Conservation (phyloP, 2,329 filamentous ascomycete species). For the Sarocladium brachiariae region DNA sequence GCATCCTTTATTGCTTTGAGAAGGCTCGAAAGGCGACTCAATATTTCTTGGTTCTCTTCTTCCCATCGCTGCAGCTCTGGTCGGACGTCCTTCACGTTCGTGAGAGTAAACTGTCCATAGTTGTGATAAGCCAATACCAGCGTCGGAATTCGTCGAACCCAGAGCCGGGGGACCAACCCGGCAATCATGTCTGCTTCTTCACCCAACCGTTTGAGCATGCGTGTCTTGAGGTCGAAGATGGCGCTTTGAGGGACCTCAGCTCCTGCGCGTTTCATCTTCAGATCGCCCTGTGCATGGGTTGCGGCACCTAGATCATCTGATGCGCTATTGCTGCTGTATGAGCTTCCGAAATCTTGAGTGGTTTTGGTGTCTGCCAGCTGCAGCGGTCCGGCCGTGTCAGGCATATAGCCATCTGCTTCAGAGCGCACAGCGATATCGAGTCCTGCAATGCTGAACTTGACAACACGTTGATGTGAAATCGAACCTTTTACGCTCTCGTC, state of each 20-base stretch:
- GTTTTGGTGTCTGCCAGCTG: no score
- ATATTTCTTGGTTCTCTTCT: constrained; percentile 15
- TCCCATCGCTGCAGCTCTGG: constrained; percentile 25
- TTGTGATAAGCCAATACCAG: constrained; percentile 30
- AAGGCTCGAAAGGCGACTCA: constrained; percentile 18
- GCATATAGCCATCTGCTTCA: constrained; percentile 50
- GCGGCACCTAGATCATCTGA: no score
- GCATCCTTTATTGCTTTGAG: constrained; percentile 16
- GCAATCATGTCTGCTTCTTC: constrained; percentile 19
- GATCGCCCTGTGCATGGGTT: not conserved
- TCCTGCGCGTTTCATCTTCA: constrained; percentile 13
- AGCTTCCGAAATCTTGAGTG: no score
- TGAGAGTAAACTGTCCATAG: constrained; percentile 25
- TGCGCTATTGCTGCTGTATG: no score
- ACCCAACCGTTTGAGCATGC: constrained; percentile 16
- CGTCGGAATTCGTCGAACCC: constrained; percentile 27
- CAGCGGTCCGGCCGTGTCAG: constrained; percentile 8
- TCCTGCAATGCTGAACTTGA: constrained; percentile 51
- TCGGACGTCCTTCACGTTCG: constrained; percentile 21
- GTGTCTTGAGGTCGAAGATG: constrained; percentile 34
- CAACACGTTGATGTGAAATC: constrained; percentile 53
- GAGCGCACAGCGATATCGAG: constrained; percentile 35
- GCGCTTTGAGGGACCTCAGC: constrained; percentile 19
- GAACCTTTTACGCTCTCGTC: constrained; percentile 42
- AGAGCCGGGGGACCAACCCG: constrained; percentile 29